A percentile compares a stretch with the other conserved stretches of the same genome.
Conservation (phyloP, 2,329 filamentous ascomycete species). For the Amphichorda felina region DNA sequence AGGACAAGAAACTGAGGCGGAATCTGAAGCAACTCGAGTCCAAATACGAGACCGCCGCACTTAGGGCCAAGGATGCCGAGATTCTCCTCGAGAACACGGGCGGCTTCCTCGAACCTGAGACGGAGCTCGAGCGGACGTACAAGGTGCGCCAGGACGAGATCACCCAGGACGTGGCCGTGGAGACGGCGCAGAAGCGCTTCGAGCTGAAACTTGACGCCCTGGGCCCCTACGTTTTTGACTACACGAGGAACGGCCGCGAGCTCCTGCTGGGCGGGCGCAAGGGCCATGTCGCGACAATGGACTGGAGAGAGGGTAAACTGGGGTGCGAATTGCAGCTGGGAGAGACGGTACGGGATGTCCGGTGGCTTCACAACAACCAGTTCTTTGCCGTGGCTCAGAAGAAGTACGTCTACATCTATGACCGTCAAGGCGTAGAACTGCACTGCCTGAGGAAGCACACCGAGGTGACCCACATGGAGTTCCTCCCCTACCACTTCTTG, state of each 20-base stretch:
- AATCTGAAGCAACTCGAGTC: conserved; percentile 69
- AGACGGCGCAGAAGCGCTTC: conserved; percentile 86
- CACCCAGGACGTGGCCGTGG: conserved; percentile 57
- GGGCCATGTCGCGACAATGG: conserved; percentile 91
- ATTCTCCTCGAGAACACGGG: conserved; percentile 79
- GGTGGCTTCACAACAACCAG: conserved; percentile 91
- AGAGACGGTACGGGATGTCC: conserved; percentile 81
- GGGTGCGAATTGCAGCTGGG: conserved; percentile 84
- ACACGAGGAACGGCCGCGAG: conserved; percentile 79
- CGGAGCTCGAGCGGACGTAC: conserved; percentile 82
- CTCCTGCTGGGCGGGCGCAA: conserved; percentile 79
- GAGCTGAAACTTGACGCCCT: conserved; percentile 73
- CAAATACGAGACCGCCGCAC: conserved; percentile 69
- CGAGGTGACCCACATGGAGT: conserved; percentile 89
- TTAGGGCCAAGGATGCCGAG: conserved; percentile 89
- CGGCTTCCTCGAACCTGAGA: conserved; percentile 82
- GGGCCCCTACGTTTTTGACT: conserved; percentile 82
- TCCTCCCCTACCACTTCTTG: conserved; percentile 91
- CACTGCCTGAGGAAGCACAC: conserved; percentile 85
- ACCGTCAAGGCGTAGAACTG: conserved; percentile 78
- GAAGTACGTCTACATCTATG: conserved; percentile 95
- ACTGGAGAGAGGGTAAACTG: conserved; percentile 86
- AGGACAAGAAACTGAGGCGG: conserved; percentile 79
- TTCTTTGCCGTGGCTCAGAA: conserved; percentile 94
- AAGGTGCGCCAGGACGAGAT: conserved; percentile 88